Base-by-base conservation (phyloP, 2,329 filamentous ascomycete genomes). In the Neospermospora avenae region DNA sequence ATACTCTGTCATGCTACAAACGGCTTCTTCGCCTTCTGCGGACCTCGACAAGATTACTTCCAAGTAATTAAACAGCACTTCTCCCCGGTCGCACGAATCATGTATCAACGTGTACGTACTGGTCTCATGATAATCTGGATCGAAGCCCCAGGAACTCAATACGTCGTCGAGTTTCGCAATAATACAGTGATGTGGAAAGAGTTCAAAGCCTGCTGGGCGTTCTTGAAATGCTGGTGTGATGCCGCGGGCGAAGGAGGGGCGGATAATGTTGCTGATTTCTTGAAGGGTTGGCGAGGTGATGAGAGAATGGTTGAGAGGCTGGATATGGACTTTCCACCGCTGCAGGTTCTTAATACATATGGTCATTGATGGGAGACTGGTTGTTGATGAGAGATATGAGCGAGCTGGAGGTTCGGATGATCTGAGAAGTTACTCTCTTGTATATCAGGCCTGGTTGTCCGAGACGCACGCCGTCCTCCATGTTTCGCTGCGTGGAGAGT, bases 81-180 rank as follows among this genome's bases (percentile, higher is more conserved):
- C 46, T 37, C 34, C 41, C 22, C 37, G 37, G 42, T 25, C 35
- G 28, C 39, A 7, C 45, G 46, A 8, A 53, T 58, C 35, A 58
- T 58, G 56, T 58, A 52, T 31, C 56, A 58, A 46, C 34, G 48
- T 18, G 34, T 31, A 1, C 22, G 46, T 1, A 20, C 20, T 13
- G 48, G 56, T 10, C 34, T 52, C 3, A 58, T 58, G 56, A 39
- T 58, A 24, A 53, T 58, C 24, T 58, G 56, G 56, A 45, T 53
- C 22, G 56, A 53, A 28, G 25, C 44, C 8, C 42, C 48, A 7
- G 51, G 28, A 3, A 24, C 42, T 24, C 45, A 45, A 18, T 39
- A 35, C 35, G 35, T n/a, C 18, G 22, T 39, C 25, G 24, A 25
- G 55, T 42, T 57, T 16, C 44, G 35, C 28, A 28, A n/a, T 3